Conservation (phyloP, 208 protist species). For the Balamuthia mandrillaris region DNA sequence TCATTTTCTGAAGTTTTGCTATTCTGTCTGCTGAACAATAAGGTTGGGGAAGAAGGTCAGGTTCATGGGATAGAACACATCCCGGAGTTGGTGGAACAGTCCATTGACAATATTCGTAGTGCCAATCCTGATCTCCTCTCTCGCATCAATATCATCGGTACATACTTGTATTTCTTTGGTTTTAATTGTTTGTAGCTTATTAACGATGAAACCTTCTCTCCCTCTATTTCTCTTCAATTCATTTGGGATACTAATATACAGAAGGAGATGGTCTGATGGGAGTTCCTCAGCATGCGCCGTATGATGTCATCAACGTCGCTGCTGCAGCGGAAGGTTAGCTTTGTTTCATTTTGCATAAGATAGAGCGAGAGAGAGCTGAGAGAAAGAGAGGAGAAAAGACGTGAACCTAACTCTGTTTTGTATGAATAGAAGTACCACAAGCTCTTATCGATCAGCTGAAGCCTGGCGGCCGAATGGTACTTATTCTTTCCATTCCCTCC, state of each 20-base stretch:
- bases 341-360: too few species aligned
- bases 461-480: slow-evolving; percentile 52
- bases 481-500: neutral
- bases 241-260: too few species aligned
- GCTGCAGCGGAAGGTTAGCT: slow-evolving; percentile 55
- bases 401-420: neutral
- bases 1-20: too few species aligned
- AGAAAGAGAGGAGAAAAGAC: too few species aligned
- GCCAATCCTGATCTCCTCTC: slow-evolving; percentile 41
- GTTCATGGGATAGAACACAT: slow-evolving; percentile 49
- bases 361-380: too few species aligned
- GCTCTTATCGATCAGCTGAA: slow-evolving; percentile 63
- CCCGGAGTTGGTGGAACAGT: slow-evolving; percentile 46
- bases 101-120: slow-evolving; percentile 38
- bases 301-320: slow-evolving; percentile 70
- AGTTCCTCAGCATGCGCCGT: slow-evolving; percentile 38
- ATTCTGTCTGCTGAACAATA: too few species aligned
- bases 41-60: neutral
- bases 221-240: neutral
- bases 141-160: neutral
- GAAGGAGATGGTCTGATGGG: slow-evolving; percentile 64
- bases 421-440: slow-evolving; percentile 29
- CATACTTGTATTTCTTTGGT: neutral
- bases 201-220: too few species aligned
- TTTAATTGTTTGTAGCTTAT: too few species aligned